A percentile compares a stretch with the other conserved stretches of the same genome.
Conservation (phyloP, 2,329 filamentous ascomycete genomes). For the Aspergillus aculeatus region DNA sequence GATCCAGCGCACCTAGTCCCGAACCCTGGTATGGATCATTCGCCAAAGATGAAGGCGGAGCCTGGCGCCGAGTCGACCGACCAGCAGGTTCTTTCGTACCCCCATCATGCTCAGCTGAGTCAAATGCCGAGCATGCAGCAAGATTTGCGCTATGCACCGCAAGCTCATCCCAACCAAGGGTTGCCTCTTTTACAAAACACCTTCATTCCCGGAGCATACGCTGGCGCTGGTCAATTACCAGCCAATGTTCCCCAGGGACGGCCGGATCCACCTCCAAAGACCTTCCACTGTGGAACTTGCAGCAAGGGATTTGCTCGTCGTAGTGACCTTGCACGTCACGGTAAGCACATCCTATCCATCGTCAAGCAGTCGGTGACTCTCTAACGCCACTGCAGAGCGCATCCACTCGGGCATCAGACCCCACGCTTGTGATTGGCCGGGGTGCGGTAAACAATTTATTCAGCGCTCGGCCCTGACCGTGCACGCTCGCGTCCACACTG, state of each 20-base stretch:
- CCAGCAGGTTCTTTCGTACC: conserved; percentile 57
- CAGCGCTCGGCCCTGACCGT: conserved; percentile 94
- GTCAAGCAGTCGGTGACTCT: not conserved
- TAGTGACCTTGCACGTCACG: conserved; percentile 91
- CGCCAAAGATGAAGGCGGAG: conserved; percentile 59
- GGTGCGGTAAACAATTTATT: conserved; percentile 95
- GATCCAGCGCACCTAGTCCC: conserved; percentile 48
- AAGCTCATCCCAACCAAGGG: conserved; percentile 50
- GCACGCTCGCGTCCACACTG: conserved; percentile 91
- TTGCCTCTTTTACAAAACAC: conserved; percentile 57
- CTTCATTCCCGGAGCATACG: conserved; percentile 51
- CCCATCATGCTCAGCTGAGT: conserved; percentile 54
- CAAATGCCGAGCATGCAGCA: conserved; percentile 53
- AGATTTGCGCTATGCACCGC: conserved; percentile 55
- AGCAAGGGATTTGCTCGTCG: conserved; percentile 87
- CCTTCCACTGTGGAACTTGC: conserved; percentile 87
- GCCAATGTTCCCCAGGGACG: conserved; percentile 45
- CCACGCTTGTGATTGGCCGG: conserved; percentile 85
- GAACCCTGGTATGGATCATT: conserved; percentile 40
- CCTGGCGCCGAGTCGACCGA: conserved; percentile 58
- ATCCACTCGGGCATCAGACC: conserved; percentile 91
- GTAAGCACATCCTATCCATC: conserved; percentile 55
- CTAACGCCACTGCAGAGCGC: conserved; percentile 62
- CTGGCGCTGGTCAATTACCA: conserved; percentile 48
- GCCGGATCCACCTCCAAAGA: conserved; percentile 61